phyloP scores from a whole-genome alignment of 768 basidiomycete species.

The Termitomyces sp. region DNA sequence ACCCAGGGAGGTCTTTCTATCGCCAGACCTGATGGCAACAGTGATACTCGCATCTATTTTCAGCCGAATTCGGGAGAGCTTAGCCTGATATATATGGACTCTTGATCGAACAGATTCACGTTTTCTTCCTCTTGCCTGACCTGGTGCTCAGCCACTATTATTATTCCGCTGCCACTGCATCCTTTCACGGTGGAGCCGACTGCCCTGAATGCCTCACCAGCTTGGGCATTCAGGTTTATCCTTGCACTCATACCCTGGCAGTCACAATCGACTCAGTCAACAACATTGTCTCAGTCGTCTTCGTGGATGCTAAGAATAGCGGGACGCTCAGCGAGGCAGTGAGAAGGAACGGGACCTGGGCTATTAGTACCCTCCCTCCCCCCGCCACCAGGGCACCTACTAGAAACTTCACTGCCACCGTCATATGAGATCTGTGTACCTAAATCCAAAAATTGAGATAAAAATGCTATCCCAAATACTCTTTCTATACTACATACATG shows the following conservation, averaged over 20 bases:
- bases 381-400: not conserved
- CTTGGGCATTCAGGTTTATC: not conserved
- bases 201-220: not conserved
- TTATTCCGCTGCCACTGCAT: not conserved
- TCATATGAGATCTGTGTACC: too few species aligned
- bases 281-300: not conserved
- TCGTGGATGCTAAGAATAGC: not conserved
- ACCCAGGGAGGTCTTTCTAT: not conserved
- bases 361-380: not conserved
- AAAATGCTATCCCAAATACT: too few species aligned
- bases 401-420: not conserved
- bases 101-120: not conserved
- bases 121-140: not conserved
- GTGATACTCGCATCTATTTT: not conserved
- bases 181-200: not conserved
- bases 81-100: not conserved
- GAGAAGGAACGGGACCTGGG: not conserved
- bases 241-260: not conserved
- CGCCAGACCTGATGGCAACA: not conserved
- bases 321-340: not conserved
- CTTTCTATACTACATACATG: too few species aligned
- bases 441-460: too few species aligned
- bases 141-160: not conserved
- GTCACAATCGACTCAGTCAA: not conserved
- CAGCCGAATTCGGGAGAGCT: not conserved